Base-by-base conservation (phyloP, 108 stramenopile species). In the Pseudonitzschia delicatissima region DNA sequence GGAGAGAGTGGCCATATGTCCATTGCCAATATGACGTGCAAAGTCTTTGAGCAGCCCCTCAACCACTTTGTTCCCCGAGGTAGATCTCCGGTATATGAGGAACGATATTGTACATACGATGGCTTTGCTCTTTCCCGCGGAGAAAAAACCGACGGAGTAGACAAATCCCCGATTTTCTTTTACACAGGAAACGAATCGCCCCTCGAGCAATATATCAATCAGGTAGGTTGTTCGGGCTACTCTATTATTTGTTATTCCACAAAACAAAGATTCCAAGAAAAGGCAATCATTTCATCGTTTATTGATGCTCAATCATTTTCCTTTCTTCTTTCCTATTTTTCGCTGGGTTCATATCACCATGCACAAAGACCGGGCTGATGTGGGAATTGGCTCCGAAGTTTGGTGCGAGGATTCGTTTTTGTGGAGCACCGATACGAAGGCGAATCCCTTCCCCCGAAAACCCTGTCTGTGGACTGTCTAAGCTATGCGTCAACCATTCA, bases 361-460 rank as follows among this genome's bases (percentile, higher is more conserved):
- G 39, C 12, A 12, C 28, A 0, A 13, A 55, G 48, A 90, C 95
- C 4, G 96, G 96, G 5, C 68, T 95, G 40, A 93, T 96, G 86
- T 96, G 92, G 91, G 89, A 90, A 52, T 51, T 83, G n/a, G 96
- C 93, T 5, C 73, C 79, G 3, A 42, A 57, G 6, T 80, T 96
- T 47, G 62, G 70, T 3, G 96, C 93, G 2, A 59, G 76, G 8
- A 64, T 96, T n/a, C 7, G 92, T 95, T 1, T 96, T 96, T 64
- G 89, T 79, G 25, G 96, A 96, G 69, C 96, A 96, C 69, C 82
- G 96, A 0, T 96, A 92, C 66, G 92, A 91, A 74, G 96, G 96
- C 13, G 69, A 86, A 53, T 79, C 74, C 17, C 31, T 75, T 11
- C 82, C 79, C 0, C 47, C 55, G 9, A 48, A 67, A 12, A 50